Evolutionary conservation across 164 flowering plant species (phyloP).

Genomic region (Macadamia integrifolia): DNA sequence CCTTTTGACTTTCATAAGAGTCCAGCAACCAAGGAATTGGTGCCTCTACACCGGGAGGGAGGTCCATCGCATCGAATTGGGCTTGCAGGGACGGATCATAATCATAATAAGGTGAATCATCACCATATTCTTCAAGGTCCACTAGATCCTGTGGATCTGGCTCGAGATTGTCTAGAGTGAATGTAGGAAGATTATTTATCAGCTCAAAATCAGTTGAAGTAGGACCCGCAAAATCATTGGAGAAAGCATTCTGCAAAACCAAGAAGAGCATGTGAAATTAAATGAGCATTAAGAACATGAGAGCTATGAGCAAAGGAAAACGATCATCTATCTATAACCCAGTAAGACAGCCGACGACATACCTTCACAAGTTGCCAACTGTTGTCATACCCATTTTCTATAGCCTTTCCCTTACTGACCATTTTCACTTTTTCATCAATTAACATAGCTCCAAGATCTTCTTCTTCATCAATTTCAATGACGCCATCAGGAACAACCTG

Average conservation of each 20-base stretch:
- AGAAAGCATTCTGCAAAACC: slow-evolving; percentile 10
- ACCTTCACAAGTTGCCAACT: slow-evolving; percentile 4
- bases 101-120: neutral
- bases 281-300: no score
- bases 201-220: neutral
- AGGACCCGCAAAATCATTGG: slow-evolving; percentile 1
- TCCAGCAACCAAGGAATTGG: neutral
- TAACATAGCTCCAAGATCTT: no score
- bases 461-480: no score
- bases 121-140: neutral
- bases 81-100: slow-evolving; percentile 16
- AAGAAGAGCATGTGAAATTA: neutral
- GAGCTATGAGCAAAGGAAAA: neutral
- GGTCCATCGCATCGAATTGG: slow-evolving; percentile 6
- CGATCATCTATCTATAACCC: neutral
- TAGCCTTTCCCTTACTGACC: neutral
- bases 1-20: neutral
- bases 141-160: neutral
- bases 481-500: no score
- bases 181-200: slow-evolving; percentile 1
- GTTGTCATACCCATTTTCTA: neutral
- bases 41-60: neutral
- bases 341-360: neutral
- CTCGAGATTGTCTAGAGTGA: neutral
- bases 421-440: neutral